These are phyloP conservation scores for Gillenia trifoliata DNA, from an alignment of 306 rosid genomes.

Conservation along the genomic window DNA sequence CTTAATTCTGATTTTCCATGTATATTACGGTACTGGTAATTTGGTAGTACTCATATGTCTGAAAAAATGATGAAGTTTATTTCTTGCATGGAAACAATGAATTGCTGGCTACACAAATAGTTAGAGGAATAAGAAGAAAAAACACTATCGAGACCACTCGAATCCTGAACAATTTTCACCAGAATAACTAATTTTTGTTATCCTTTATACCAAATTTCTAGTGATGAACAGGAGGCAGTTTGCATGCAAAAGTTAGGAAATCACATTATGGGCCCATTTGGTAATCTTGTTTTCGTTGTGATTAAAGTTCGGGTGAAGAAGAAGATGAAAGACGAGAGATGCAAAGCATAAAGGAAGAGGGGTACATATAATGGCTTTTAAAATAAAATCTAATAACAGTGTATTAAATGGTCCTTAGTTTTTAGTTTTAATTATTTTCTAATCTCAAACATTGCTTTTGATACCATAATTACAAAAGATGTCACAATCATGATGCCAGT, in stretches of 20 bases:
- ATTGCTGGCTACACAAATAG: neutral
- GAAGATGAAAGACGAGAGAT: neutral
- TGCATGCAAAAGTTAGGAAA: neutral
- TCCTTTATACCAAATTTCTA: neutral
- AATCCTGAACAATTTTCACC: neutral
- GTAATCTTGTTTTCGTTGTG: neutral
- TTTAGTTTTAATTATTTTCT: neutral
- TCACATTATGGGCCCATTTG: neutral
- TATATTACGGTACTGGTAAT: neutral
- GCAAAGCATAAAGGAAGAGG: neutral
- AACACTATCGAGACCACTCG: neutral
- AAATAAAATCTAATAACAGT: neutral
- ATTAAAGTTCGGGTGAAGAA: neutral
- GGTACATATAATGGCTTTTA: neutral
- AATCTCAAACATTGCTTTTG: neutral
- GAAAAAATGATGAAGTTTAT: neutral
- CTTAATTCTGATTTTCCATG: neutral
- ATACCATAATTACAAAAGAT: conserved; percentile 74
- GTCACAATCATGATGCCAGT: conserved; percentile 68
- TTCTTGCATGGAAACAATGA: neutral
- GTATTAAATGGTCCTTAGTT: neutral
- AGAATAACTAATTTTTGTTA: neutral
- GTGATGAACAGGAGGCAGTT: neutral
- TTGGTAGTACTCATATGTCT: neutral
- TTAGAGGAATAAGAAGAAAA: neutral